These are phyloP conservation scores for Abortiporus biennis DNA, from an alignment of 1,284 basidiomycete genomes.

Conservation along the genomic window DNA sequence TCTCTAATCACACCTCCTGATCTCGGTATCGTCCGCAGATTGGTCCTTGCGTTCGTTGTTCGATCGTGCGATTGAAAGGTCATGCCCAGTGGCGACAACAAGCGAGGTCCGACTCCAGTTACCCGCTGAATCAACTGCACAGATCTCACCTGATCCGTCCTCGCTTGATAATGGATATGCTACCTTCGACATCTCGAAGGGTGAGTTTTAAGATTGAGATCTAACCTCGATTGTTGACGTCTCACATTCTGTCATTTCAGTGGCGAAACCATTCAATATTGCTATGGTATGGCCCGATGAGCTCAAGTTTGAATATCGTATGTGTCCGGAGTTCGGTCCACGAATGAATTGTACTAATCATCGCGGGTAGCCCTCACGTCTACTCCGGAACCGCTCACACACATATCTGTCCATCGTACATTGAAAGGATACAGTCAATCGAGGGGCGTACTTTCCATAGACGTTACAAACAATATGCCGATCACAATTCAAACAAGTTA, in stretches of 20 bases:
- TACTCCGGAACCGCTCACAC: conserved; percentile 20
- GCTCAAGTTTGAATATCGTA: conserved; percentile 50
- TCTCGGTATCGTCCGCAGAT: conserved; percentile 36
- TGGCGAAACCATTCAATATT: conserved; percentile 37
- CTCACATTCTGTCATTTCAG: conserved; percentile 11
- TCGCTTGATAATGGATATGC: conserved; percentile 27
- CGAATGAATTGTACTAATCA: neutral
- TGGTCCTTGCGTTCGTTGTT: conserved; percentile 80
- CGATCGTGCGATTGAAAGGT: conserved; percentile 53
- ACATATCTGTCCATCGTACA: conserved; percentile 64
- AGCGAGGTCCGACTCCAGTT: conserved; percentile 47
- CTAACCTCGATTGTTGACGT: conserved; percentile 9
- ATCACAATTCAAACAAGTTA: conserved; percentile 58
- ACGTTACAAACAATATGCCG: conserved; percentile 60
- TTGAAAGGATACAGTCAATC: conserved; percentile 76
- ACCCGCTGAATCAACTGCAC: conserved; percentile 35
- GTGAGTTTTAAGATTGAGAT: conserved; percentile 29
- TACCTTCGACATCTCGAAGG: conserved; percentile 40
- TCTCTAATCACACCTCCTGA: neutral
- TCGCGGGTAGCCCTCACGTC: neutral
- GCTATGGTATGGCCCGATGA: conserved; percentile 52
- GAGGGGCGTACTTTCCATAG: conserved; percentile 65
- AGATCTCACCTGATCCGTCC: conserved; percentile 45
- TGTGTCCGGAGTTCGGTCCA: conserved; percentile 20
- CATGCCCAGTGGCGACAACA: conserved; percentile 53